Evolutionary conservation across 805 yeast species (phyloP), one percentile per base, ranked within the genome.

Genomic region (Lachancea quebecensis): DNA sequence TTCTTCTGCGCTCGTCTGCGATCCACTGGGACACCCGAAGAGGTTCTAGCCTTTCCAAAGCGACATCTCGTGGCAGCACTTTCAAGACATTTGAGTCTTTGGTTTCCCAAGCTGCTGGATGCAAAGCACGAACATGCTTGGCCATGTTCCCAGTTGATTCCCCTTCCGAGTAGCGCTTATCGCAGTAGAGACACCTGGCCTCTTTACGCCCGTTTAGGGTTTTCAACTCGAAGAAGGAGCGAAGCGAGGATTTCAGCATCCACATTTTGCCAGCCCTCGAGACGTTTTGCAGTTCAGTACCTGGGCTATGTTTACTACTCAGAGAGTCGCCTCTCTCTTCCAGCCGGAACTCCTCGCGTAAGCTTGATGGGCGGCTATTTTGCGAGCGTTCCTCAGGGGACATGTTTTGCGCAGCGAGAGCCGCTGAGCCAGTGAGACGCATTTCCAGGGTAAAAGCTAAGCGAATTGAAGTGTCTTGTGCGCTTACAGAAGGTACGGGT

Each of bases 211-310:
- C 44, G 33, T 41, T 33, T 15, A 7, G 14, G 12, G 17, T 8
- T 34, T 35, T 34, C 15, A 41, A 4, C n/a, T 41, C 44, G 28
- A 41, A 41, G 44, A 34, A 41, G 7, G 14, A 14, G 9, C 8
- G n/a, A 17, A 41, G 34, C 11, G 44, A 41, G 8, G 44, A 41
- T 27, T 41, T 41, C n/a, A 41, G 28, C 44, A 41, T 41, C 39
- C 44, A 41, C 25, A 21, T 21, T 4, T 7, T 21, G 25, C 25
- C 25, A 7, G 25, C 4, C 7, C 25, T 21, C 25, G 6, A 7
- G 25, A 7, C 7, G 25, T 7, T 21, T 21, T 21, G 25, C 7
- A 7, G 7, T 21, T 21, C 25, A 7, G 25, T 4, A 21, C 25
- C 7, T 7, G 25, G 25, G 25, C 25, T 7, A 7, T 7, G 25